Evolutionary conservation across 257 asterid species (phyloP), one percentile per base, ranked within the genome.

Genomic region (Misopates orontium): DNA sequence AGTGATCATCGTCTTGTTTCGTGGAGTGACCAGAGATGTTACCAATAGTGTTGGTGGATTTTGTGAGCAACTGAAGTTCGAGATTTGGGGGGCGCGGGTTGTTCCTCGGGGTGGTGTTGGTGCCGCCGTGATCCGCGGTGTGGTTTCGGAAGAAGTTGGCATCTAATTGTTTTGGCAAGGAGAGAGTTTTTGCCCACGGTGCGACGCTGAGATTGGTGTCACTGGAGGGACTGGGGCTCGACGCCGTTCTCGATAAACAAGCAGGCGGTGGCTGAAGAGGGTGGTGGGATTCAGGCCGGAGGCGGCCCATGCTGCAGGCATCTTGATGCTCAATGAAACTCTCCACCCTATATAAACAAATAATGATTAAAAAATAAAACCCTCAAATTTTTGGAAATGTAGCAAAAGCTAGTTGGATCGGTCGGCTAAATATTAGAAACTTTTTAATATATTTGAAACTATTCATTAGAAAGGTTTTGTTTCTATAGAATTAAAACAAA

Each of bases 321-420:
- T 87, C 91, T 66, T 83, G 96, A 53, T 88, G 96, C 71, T 88
- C 96, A 0, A 88, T 86, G 74, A 89, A 86, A 56, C 88, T 86
- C 84, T 89, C 96, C 78, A 84, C 95, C 82, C 96, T 87, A 47
- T 8, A 63, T 56, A 31, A 24, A 54, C 36, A 44, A 0, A 42
- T 9, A 15, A n/a, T n/a, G n/a, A n/a, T n/a, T n/a, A n/a, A n/a
- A n/a, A n/a, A n/a, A n/a, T n/a, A n/a, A n/a, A n/a, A n/a, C n/a
- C n/a, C n/a, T n/a, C n/a, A n/a, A n/a, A n/a, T n/a, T n/a, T n/a
- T n/a, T n/a, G n/a, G n/a, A n/a, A n/a, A n/a, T n/a, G n/a, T n/a
- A n/a, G n/a, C n/a, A n/a, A n/a, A n/a, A n/a, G n/a, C n/a, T n/a
- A n/a, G n/a, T n/a, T n/a, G n/a, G n/a, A n/a, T n/a, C n/a, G n/a